These are phyloP conservation scores for Lasiosphaeriaceae sp. DNA, from an alignment of 495 filamentous ascomycete genomes.

Conservation along the genomic window DNA sequence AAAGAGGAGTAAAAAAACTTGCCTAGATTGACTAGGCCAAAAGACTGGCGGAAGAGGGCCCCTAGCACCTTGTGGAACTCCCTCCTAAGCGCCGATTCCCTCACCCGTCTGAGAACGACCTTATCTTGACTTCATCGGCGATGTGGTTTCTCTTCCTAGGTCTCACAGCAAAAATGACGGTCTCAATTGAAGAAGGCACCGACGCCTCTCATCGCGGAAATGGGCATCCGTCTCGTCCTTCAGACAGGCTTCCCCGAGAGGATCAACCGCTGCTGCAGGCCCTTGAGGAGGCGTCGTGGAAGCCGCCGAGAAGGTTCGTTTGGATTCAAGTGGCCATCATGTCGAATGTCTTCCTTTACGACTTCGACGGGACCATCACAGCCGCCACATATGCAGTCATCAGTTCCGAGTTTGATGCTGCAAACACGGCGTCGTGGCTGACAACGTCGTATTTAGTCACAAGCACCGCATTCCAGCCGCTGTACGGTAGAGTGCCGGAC, in stretches of 20 bases:
- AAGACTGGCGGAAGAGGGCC: too few relatives aligned
- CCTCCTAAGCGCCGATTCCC: too few relatives aligned
- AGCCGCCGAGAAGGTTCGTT: constrained; percentile 33
- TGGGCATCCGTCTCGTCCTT: neutral
- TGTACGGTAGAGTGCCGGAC: constrained; percentile 46
- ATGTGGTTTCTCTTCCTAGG: neutral
- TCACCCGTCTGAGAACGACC: too few relatives aligned
- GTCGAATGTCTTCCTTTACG: constrained; percentile 62
- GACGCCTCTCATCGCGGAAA: neutral
- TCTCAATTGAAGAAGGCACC: neutral
- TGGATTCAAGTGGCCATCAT: constrained; percentile 55
- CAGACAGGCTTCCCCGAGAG: neutral
- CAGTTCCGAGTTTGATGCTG: constrained; percentile 50
- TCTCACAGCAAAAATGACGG: too few relatives aligned
- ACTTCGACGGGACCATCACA: constrained; percentile 64
- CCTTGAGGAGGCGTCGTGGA: constrained; percentile 31
- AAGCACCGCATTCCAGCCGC: constrained; percentile 60
- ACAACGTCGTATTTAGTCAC: constrained; percentile 74
- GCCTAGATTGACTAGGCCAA: neutral
- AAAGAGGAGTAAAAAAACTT: neutral
- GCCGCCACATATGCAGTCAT: constrained; percentile 64
- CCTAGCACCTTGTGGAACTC: too few relatives aligned
- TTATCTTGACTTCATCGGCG: neutral
- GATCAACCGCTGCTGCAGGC: constrained; percentile 34
- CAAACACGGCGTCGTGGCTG: constrained; percentile 59